Percentiles rank a stretch among this genome's conserved stretches.
Evolutionary conservation across 805 yeast species (phyloP).

Genomic region (Candida pini): DNA sequence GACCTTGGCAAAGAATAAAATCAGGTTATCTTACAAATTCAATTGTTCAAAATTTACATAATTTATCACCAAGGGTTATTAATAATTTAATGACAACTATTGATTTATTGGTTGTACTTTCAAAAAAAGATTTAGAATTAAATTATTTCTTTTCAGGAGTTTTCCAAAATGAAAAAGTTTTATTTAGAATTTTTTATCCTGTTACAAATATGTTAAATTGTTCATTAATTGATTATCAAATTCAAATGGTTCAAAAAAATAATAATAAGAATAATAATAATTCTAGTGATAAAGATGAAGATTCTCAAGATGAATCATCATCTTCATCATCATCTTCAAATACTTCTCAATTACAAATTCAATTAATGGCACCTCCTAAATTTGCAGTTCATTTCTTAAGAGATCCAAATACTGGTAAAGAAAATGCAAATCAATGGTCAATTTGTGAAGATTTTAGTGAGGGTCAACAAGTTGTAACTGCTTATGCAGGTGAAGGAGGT

Average conservation of each 20-base stretch:
- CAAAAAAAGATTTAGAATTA: conserved; percentile 64
- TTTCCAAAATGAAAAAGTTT: conserved; percentile 58
- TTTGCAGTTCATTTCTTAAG: conserved; percentile 72
- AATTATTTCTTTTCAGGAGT: conserved; percentile 76
- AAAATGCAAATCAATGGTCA: conserved; percentile 63
- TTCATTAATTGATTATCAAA: conserved; percentile 45
- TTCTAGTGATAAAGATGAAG: neutral
- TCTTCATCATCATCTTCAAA: conserved; percentile 29
- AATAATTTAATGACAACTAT: conserved; percentile 61
- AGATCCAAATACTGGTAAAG: conserved; percentile 38
- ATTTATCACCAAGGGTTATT: conserved; percentile 62
- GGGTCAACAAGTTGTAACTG: conserved; percentile 73
- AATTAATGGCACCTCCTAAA: conserved; percentile 52
- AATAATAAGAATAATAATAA: conserved; percentile 12
- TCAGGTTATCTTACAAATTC: conserved; percentile 47
- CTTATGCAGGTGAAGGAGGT: conserved; percentile 54
- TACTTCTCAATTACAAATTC: conserved; percentile 31
- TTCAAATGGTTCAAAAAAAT: conserved; percentile 10
- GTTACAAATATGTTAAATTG: conserved; percentile 54
- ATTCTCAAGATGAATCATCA: conserved; percentile 1
- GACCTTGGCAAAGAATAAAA: conserved; percentile 75
- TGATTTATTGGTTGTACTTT: conserved; percentile 64
- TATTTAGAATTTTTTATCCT: conserved; percentile 71
- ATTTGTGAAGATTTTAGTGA: conserved; percentile 82
- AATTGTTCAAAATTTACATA: conserved; percentile 42